Conservation (phyloP, 192 early-diverging fungal species). For the Pilaira anomala region DNA sequence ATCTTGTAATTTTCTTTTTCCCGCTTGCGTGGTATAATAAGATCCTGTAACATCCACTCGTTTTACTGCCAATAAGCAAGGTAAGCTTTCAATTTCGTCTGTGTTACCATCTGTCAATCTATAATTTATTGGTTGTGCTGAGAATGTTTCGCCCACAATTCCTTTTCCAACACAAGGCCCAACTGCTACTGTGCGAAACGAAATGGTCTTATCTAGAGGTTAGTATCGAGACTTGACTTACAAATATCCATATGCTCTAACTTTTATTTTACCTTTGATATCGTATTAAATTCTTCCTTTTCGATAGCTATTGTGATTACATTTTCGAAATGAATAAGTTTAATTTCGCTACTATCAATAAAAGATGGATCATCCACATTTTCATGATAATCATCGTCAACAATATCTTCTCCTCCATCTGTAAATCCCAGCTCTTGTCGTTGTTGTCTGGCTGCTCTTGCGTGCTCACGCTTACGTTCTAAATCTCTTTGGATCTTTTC, state of each 20-base stretch:
- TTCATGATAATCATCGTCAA: slow-evolving; percentile 24
- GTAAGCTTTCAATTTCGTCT: not conserved
- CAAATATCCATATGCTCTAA: not conserved
- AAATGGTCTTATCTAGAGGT: slow-evolving; percentile 22
- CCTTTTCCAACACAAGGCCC: slow-evolving; percentile 35
- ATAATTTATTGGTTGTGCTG: slow-evolving; percentile 36
- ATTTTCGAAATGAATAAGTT: slow-evolving; percentile 31
- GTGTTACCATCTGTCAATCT: slow-evolving; percentile 12
- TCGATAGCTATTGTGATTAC: slow-evolving; percentile 25
- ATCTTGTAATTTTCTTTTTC: slow-evolving; percentile 57
- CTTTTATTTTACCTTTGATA: slow-evolving; percentile 26
- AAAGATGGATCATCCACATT: not conserved
- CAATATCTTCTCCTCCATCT: slow-evolving; percentile 13
- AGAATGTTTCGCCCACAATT: slow-evolving; percentile 22
- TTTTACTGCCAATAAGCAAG: slow-evolving; percentile 25
- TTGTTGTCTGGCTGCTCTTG: slow-evolving; percentile 20
- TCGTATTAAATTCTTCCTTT: slow-evolving; percentile 12
- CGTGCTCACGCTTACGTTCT: slow-evolving; percentile 29
- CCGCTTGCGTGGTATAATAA: slow-evolving; percentile 47
- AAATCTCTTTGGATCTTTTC: slow-evolving; percentile 31
- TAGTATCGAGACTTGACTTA: not conserved
- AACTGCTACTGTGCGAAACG: slow-evolving; percentile 31
- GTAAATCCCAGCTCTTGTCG: slow-evolving; percentile 20
- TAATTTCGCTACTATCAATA: slow-evolving; percentile 20
- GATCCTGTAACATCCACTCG: slow-evolving; percentile 41